phyloP scores from a whole-genome alignment of 1,139 yeast species.

The Pneumocystis sp. region DNA sequence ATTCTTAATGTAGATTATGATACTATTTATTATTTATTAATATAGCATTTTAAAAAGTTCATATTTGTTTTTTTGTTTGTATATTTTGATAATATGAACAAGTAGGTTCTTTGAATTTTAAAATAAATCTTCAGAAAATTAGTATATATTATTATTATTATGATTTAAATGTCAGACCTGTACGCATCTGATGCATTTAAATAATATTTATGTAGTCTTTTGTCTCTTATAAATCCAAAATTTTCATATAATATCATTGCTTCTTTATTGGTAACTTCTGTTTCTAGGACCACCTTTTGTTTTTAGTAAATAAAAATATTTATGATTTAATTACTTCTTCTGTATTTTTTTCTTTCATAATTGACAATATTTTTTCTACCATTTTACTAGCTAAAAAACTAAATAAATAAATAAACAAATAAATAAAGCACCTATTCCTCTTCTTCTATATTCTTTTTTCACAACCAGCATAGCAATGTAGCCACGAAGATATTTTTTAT shows the following conservation, averaged over 20 bases:
- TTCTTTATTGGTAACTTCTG: conserved; percentile 68
- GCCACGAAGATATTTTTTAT: conserved; percentile 65
- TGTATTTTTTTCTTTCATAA: conserved; percentile 47
- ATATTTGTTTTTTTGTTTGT: background rate
- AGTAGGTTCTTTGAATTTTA: background rate
- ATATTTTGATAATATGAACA: background rate
- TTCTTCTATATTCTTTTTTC: conserved; percentile 51
- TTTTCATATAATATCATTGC: conserved; percentile 72
- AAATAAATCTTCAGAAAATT: background rate
- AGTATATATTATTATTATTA: conserved; percentile 23
- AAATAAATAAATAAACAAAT: background rate
- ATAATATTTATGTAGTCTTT: conserved; percentile 73
- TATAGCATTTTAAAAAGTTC: background rate
- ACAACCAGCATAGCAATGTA: conserved; percentile 95
- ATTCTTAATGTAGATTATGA: background rate
- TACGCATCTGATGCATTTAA: conserved; percentile 79
- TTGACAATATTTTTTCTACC: conserved; percentile 48
- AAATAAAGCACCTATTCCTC: conserved; percentile 36
- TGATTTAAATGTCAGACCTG: conserved; percentile 38
- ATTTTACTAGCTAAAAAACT: conserved; percentile 40
- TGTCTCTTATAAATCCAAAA: conserved; percentile 70
- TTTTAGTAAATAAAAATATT: background rate
- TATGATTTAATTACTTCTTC: conserved; percentile 38
- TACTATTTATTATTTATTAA: background rate
- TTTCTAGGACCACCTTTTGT: conserved; percentile 51